These are phyloP conservation scores for Cyclospora cayetanensis DNA, from an alignment of 169 alveolate species.

Conservation along the genomic window DNA sequence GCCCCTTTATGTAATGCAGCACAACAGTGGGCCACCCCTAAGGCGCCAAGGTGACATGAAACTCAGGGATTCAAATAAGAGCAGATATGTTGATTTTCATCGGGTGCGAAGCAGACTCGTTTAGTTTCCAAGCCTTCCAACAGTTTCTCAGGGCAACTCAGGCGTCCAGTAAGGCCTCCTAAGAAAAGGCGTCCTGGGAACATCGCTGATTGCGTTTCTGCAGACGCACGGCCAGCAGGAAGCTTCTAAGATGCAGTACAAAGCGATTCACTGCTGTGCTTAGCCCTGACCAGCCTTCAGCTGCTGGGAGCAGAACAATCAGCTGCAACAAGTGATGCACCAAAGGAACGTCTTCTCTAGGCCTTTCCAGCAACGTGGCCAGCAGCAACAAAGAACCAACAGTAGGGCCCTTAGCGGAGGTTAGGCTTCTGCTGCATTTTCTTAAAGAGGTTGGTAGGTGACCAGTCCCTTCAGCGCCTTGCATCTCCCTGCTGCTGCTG, in stretches of 20 bases:
- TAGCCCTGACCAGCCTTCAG: not conserved
- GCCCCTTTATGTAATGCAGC: no score
- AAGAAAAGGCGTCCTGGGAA: no score
- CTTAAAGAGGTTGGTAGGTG: no score
- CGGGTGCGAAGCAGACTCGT: no score
- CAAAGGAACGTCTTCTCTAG: not conserved
- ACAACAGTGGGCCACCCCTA: not conserved
- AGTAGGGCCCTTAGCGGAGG: not conserved
- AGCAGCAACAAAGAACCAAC: conserved; percentile 22
- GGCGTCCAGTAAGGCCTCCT: no score
- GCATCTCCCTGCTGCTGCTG: not conserved
- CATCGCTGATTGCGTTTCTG: conserved; percentile 44
- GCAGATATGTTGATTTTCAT: no score
- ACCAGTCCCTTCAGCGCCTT: no score
- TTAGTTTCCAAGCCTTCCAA: no score
- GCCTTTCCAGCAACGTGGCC: not conserved
- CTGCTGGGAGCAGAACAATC: conserved; percentile 17
- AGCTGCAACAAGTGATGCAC: conserved; percentile 47
- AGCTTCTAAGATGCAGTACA: not conserved
- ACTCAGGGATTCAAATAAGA: no score
- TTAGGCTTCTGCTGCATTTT: not conserved
- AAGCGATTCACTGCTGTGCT: conserved; percentile 36
- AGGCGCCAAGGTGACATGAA: not conserved
- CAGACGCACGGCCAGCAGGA: conserved; percentile 41
- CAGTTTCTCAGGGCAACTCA: no score